Conservation (phyloP, 2,329 filamentous ascomycete genomes). For the Botryotinia globosa region DNA sequence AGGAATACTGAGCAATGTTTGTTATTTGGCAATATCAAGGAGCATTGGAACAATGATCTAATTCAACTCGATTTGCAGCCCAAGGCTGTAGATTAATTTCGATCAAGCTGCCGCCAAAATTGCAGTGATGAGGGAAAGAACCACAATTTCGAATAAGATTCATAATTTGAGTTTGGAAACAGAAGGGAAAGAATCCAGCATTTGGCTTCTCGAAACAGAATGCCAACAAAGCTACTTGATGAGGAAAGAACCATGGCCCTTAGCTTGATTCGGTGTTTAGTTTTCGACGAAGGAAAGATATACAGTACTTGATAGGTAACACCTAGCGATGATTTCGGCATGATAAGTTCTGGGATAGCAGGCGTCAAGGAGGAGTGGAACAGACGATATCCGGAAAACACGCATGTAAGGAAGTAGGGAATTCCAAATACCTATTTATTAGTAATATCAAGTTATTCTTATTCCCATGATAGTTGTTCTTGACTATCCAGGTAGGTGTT, state of each 20-base stretch:
- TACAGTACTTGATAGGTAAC: neutral
- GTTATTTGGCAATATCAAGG: neutral
- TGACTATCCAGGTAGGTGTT: neutral
- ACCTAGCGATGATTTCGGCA: neutral
- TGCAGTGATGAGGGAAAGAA: neutral
- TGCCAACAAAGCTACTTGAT: neutral
- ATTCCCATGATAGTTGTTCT: neutral
- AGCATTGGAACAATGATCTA: neutral
- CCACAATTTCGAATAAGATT: neutral
- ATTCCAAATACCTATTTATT: neutral
- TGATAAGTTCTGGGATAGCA: neutral
- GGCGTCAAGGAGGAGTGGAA: neutral
- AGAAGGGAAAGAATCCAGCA: neutral
- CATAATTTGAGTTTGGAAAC: neutral
- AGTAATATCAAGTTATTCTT: neutral
- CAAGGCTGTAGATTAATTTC: neutral
- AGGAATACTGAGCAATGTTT: neutral
- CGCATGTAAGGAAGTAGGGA: neutral
- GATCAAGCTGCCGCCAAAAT: neutral
- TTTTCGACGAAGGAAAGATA: neutral
- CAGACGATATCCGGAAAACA: neutral
- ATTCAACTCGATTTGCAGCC: neutral
- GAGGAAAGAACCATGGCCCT: neutral
- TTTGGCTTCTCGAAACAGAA: neutral
- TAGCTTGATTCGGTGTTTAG: neutral